Base-by-base conservation (phyloP, 1,284 basidiomycete genomes). In the Trametes pubescens region DNA sequence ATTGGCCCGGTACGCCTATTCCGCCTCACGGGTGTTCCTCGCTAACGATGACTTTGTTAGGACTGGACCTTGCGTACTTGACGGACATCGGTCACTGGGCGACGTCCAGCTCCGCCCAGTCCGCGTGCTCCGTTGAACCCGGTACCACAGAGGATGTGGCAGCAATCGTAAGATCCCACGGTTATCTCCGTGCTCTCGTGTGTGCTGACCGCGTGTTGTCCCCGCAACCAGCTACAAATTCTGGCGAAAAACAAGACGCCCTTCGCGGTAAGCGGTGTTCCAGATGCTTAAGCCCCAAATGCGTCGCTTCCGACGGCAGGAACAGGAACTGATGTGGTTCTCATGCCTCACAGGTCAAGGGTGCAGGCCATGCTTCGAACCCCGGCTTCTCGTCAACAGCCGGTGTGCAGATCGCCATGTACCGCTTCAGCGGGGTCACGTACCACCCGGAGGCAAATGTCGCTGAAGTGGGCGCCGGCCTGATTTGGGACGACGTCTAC, bases 371-470 rank as follows among this genome's bases (percentile, higher is more conserved):
- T 69, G 67, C 80, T 0, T 73, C 77, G 9, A 84, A 83, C 66
- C 77, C 77, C 1, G 80, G 80, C 3, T 84, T 83, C 72, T 84
- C 82, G 21, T 86, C 85, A 0, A 85, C 84, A 2, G 66, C 73
- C 0, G 85, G 85, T 21, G 79, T 87, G 11, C 84, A 85, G 38
- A 84, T 87, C 66, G 74, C 79, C 9, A 79, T 87, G 76, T 69
- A 69, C 56, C 77, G 78, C 4, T 82, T 87, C 72, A 77, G 75
- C 48, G 69, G 79, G 18, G 77, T 84, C 24, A 68, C 51, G 0
- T 80, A 81, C 63, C 65, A 81, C 54, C 62, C 64, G 2, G 58
- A 62, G 0, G 64, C 73, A 0, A 65, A 74, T 46, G 77, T 78
- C 6, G 81, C 79, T 13, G 77, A 77, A 6, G 71, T 86, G 11